A percentile compares a stretch with the other conserved stretches of the same genome.
These are phyloP conservation scores for Erucastrum elatum DNA, from an alignment of 345 rosid species.

Conservation along the genomic window DNA sequence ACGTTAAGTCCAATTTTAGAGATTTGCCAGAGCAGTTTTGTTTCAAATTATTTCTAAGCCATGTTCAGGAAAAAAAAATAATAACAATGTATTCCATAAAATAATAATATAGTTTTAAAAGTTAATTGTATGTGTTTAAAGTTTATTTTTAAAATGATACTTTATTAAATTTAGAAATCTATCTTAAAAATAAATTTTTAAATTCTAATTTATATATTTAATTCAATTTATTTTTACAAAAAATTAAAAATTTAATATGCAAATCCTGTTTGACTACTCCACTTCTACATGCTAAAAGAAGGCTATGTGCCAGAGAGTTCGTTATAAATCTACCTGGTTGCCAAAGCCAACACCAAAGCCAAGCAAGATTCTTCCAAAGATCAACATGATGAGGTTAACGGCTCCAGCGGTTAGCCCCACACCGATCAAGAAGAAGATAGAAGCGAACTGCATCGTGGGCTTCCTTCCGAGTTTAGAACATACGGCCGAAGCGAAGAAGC, in stretches of 20 bases:
- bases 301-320: too few relatives aligned
- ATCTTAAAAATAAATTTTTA: too few relatives aligned
- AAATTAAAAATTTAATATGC: too few relatives aligned
- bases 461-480: slow-evolving; percentile 60
- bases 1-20: neutral
- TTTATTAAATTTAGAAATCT: too few relatives aligned
- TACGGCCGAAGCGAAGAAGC: slow-evolving; percentile 53
- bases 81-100: neutral
- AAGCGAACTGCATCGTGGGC: slow-evolving; percentile 75
- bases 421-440: slow-evolving; percentile 63
- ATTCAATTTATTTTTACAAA: too few relatives aligned
- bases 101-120: too few relatives aligned
- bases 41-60: neutral
- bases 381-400: slow-evolving; percentile 47
- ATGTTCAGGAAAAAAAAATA: neutral
- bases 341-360: slow-evolving; percentile 78
- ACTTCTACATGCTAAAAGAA: too few relatives aligned
- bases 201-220: too few relatives aligned
- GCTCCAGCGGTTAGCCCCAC: slow-evolving; percentile 52
- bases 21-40: neutral
- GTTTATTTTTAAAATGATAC: too few relatives aligned
- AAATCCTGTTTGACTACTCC: too few relatives aligned
- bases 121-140: too few relatives aligned
- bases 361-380: slow-evolving; percentile 60
- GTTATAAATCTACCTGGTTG: slow-evolving; percentile 47